Percentiles rank a stretch among this genome's conserved stretches.
These are phyloP conservation scores for Aureobasidium sp. DNA, from an alignment of 2,329 filamentous ascomycete species.

Conservation along the genomic window DNA sequence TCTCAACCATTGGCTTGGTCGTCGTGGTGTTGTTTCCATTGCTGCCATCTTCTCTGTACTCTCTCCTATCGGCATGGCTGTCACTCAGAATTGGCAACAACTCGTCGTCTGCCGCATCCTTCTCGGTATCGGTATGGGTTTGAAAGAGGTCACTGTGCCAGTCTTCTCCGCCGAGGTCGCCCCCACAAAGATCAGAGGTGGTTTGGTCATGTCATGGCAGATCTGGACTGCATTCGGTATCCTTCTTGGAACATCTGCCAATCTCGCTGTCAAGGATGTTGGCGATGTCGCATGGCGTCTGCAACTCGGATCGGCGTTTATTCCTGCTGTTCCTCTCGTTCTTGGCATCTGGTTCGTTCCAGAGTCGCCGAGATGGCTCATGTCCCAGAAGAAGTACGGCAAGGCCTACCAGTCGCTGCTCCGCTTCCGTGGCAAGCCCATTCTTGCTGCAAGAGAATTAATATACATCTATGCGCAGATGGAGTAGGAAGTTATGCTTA, in stretches of 20 bases:
- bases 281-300: conserved; percentile 39
- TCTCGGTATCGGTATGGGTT: conserved; percentile 20
- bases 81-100: conserved; percentile 16
- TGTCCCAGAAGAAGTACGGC: conserved; percentile 35
- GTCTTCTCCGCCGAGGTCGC: conserved; percentile 17
- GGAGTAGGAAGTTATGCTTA: conserved; percentile 22
- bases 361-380: conserved; percentile 28
- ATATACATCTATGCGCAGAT: conserved; percentile 35
- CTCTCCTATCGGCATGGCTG: conserved; percentile 9
- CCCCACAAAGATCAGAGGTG: conserved; percentile 22
- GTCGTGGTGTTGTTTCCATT: conserved; percentile 33
- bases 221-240: conserved; percentile 41
- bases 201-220: conserved; percentile 29
- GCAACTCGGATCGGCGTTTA: conserved; percentile 41
- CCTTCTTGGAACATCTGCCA: conserved; percentile 38
- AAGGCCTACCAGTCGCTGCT: conserved; percentile 35
- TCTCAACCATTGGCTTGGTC: conserved; percentile 25
- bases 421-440: conserved; percentile 32
- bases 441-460: conserved; percentile 38
- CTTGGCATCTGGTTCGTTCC: conserved; percentile 34
- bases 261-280: conserved; percentile 34
- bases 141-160: conserved; percentile 17
- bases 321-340: conserved; percentile 40
- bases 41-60: conserved; percentile 22
- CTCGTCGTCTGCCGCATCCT: conserved; percentile 17